Evolutionary conservation across 345 rosid genomes (phyloP), one percentile per base, ranked within the genome.

Genomic region (Acer saccharum): DNA sequence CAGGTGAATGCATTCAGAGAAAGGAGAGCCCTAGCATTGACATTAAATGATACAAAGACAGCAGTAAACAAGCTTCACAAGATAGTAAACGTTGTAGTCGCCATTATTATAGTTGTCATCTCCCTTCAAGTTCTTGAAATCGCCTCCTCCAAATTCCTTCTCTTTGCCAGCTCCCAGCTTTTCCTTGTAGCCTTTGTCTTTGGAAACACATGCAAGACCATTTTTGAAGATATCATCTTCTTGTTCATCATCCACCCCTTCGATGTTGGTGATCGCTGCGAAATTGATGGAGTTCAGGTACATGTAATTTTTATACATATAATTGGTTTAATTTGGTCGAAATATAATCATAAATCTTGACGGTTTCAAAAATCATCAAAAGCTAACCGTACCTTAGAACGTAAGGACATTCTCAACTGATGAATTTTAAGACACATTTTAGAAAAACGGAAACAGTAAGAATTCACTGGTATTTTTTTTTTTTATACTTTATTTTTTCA

Each of bases 191-290:
- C 95, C 71, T 96, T 96, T 79, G 82, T 96, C 61, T 96, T 96
- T 63, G 99, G 99, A 65, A 96, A 96, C 70, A 94, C 97, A 0
- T 92, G 93, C 86, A 96, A 90, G 87, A 92, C 93, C 1, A 80
- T 92, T n/a, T 96, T 96, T 39, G 99, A 96, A 74, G 87, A 97
- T 6, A 87, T 93, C 81, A 80, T 96, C 86, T 94, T 96, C 94
- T 85, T 96, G 79, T 96, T 96, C 85, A 82, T 91, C 29, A 89
- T 92, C 58, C 99, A 94, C 18, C 99, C 99, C 3, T 92, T 89
- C 61, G 99, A 96, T 72, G 98, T 96, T 1, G 99, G 99, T 1
- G 99, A 96, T 46, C 76, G 97, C 21, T 94, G 99, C 21, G 98
- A 94, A 84, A 80, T 94, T 0, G 95, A 96, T 18, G 88, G 93